Conservation (phyloP, 345 rosid genomes). For the Noccaea caerulescens region DNA sequence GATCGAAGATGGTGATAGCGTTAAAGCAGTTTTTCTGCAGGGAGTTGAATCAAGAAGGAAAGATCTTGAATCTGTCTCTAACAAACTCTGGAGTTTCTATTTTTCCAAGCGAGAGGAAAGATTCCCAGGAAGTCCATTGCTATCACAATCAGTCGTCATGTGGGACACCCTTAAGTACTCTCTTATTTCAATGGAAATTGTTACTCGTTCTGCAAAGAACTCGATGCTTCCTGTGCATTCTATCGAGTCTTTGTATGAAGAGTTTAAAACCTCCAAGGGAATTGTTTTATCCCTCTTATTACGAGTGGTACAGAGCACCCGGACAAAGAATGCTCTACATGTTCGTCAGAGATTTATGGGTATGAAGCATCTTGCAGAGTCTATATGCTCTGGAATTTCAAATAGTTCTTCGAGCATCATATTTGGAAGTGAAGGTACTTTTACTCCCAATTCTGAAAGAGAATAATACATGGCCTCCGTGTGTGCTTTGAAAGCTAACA, state of each 20-base stretch:
- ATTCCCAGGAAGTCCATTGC: conserved; percentile 48
- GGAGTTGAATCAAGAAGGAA: conserved; percentile 49
- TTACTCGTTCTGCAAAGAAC: conserved; percentile 66
- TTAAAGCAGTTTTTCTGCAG: conserved; percentile 51
- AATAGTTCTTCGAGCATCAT: conserved; percentile 45
- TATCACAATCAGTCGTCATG: conserved; percentile 61
- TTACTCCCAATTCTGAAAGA: conserved; percentile 25
- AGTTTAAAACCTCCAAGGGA: conserved; percentile 71
- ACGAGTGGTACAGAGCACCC: conserved; percentile 62
- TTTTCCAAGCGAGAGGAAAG: conserved; percentile 52
- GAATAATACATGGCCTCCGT: conserved; percentile 24
- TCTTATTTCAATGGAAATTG: conserved; percentile 78
- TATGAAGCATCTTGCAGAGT: conserved; percentile 75
- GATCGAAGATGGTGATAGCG: conserved; percentile 52
- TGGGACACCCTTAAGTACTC: conserved; percentile 97
- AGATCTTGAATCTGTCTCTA: conserved; percentile 60
- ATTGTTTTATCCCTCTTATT: conserved; percentile 70
- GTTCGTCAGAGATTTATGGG: conserved; percentile 88
- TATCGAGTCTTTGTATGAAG: conserved; percentile 61
- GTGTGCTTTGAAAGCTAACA: conserved; percentile 3
- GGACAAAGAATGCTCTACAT: conserved; percentile 59
- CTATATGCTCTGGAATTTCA: conserved; percentile 68
- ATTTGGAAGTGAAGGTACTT: conserved; percentile 53
- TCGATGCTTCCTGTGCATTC: conserved; percentile 55
- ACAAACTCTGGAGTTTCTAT: conserved; percentile 60